phyloP scores from a whole-genome alignment of 768 basidiomycete species.

The Rhizopogon rudus region DNA sequence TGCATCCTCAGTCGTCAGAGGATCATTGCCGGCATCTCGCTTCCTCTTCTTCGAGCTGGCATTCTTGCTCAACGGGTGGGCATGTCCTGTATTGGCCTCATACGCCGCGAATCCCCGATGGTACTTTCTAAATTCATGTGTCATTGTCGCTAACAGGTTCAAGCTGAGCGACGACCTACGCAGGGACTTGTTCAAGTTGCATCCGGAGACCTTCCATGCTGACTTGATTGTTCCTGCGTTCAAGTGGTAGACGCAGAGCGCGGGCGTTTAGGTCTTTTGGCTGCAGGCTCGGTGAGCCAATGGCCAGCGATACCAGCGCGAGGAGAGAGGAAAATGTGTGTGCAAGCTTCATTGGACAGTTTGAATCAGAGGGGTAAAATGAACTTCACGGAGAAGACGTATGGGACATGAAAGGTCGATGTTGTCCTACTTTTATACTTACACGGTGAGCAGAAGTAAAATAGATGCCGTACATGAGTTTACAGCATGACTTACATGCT shows the following conservation, averaged over 20 bases:
- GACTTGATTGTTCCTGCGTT: conserved; percentile 12
- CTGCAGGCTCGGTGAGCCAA: conserved; percentile 3
- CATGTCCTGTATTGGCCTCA: conserved; percentile 38
- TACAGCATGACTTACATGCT: too few relatives aligned
- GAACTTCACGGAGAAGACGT: background rate
- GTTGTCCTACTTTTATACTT: background rate
- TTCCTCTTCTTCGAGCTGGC: conserved; percentile 6
- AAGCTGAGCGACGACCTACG: too few relatives aligned
- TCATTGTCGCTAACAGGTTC: background rate
- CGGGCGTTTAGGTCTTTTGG: background rate
- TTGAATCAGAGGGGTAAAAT: too few relatives aligned
- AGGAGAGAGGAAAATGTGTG: conserved; percentile 10
- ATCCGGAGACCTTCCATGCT: conserved; percentile 1
- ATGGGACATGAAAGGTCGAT: background rate
- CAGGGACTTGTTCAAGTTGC: conserved; percentile 11
- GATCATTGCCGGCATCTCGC: conserved; percentile 24
- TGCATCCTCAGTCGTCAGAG: conserved; percentile 32
- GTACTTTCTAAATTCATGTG: conserved; percentile 33
- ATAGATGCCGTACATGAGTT: too few relatives aligned
- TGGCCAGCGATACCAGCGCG: conserved; percentile 11
- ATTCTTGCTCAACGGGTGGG: conserved; percentile 27
- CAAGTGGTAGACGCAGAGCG: conserved; percentile 15
- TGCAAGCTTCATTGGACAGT: conserved; percentile 13
- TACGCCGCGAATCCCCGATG: conserved; percentile 37
- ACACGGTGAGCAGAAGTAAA: too few relatives aligned